Base-by-base conservation (phyloP, 148 eudicot species). In the Dysphania ambrosioides region DNA sequence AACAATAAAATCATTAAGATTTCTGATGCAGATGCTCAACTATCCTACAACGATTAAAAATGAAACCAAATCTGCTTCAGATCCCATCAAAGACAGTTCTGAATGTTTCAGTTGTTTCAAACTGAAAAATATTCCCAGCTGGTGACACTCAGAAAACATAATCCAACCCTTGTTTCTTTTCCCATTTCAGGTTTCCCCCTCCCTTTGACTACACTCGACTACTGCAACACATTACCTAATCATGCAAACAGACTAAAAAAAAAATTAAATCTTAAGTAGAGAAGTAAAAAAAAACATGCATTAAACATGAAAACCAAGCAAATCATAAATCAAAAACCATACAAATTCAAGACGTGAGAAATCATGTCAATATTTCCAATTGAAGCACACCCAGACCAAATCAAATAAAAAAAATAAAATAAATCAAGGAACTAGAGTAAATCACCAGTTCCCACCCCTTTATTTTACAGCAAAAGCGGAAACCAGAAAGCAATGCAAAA, bases 401-500 rank as follows among this genome's bases (percentile, higher is more conserved):
- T 62, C 66, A 75, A 68, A 36, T 41, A 40, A n/a, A 42, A 63
- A 13, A 23, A 29, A 16, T 69, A 60, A 16, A 76, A 78, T n/a
- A n/a, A 24, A 78, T 35, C 30, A 53, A 65, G 13, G 26, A 63
- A 74, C 32, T 68, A 10, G 62, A 27, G 27, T 51, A 18, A 74
- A 73, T 49, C 60, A 47, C 38, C 31, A 47, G n/a, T n/a, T n/a
- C n/a, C n/a, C n/a, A n/a, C n/a, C 6, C 8, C 44, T 32, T 71
- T 35, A 19, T 51, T 34, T 4, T 11, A 36, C 34, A 60, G 21
- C n/a, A 35, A 60, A 79, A 67, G 51, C 29, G 69, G 21, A 68
- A 61, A 62, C 59, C 74, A 73, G 40, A 79, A 75, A 69, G 35
- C n/a, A 40, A 70, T 74, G 64, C 66, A 69, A 74, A 62, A 15